phyloP scores from a whole-genome alignment of 306 rosid species.

The Pyrus pyrifolia region DNA sequence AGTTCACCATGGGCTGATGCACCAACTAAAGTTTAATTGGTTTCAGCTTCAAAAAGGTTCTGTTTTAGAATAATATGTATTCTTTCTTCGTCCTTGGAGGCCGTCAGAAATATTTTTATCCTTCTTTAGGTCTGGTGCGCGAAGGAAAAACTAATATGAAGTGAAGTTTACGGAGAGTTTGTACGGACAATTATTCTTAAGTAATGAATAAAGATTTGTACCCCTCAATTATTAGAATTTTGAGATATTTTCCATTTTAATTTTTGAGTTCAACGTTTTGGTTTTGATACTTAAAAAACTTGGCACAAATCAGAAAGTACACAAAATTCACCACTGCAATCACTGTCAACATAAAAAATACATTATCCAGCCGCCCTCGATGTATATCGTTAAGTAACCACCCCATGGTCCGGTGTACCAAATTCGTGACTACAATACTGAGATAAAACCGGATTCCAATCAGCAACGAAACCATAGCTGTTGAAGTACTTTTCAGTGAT shows the following conservation, averaged over 20 bases:
- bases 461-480: slow-evolving; percentile 16
- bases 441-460: slow-evolving; percentile 23
- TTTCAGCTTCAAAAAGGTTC: no score
- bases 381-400: slow-evolving; percentile 23
- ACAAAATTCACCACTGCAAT: slow-evolving; percentile 15
- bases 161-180: no score
- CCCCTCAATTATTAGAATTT: neutral
- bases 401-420: neutral
- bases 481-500: slow-evolving; percentile 20
- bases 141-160: no score
- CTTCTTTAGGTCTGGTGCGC: no score
- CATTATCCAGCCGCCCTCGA: slow-evolving; percentile 18
- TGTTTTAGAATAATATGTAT: no score
- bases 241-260: neutral
- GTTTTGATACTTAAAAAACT: slow-evolving; percentile 7
- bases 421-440: slow-evolving; percentile 8
- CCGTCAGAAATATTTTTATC: no score
- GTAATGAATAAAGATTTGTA: neutral
- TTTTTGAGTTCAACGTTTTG: neutral
- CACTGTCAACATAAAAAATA: slow-evolving; percentile 12
- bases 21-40: no score
- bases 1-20: no score
- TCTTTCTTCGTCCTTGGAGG: no score
- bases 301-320: slow-evolving; percentile 21
- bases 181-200: neutral